A percentile compares a stretch with the other conserved stretches of the same genome.
phyloP scores from a whole-genome alignment of 257 asterid genomes.

The Euphrasia confusa region DNA sequence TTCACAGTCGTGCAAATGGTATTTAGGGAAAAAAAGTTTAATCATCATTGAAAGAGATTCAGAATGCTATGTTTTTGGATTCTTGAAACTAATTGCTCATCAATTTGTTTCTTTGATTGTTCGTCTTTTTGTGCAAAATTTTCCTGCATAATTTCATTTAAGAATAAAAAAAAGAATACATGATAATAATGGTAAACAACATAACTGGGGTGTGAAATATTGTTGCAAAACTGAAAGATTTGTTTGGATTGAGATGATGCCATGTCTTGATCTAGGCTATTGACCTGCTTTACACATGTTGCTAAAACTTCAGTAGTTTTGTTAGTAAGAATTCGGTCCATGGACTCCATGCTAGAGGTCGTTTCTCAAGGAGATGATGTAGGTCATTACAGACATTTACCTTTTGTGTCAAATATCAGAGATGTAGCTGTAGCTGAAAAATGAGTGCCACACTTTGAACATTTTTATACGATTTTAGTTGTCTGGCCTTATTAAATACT shows the following conservation, averaged over 20 bases:
- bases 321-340: background rate
- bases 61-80: constrained; percentile 2
- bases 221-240: background rate
- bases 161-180: background rate
- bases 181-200: constrained; percentile 10
- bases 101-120: constrained; percentile 8
- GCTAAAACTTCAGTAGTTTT: background rate
- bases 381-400: too few species aligned
- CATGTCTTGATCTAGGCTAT: constrained; percentile 7
- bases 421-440: background rate
- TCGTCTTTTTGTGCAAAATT: constrained; percentile 13
- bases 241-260: background rate
- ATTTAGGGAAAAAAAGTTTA: background rate
- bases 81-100: constrained; percentile 2
- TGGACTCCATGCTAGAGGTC: background rate
- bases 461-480: constrained; percentile 7
- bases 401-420: background rate
- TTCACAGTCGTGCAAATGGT: constrained; percentile 14
- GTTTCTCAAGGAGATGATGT: background rate
- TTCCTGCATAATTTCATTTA: background rate
- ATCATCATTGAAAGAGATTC: constrained; percentile 8
- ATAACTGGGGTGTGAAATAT: background rate
- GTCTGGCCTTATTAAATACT: constrained; percentile 18
- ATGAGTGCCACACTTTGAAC: background rate
- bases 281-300: background rate